Evolutionary conservation across 192 early-diverging fungal genomes (phyloP).

Genomic region (Coemansia sp.): DNA sequence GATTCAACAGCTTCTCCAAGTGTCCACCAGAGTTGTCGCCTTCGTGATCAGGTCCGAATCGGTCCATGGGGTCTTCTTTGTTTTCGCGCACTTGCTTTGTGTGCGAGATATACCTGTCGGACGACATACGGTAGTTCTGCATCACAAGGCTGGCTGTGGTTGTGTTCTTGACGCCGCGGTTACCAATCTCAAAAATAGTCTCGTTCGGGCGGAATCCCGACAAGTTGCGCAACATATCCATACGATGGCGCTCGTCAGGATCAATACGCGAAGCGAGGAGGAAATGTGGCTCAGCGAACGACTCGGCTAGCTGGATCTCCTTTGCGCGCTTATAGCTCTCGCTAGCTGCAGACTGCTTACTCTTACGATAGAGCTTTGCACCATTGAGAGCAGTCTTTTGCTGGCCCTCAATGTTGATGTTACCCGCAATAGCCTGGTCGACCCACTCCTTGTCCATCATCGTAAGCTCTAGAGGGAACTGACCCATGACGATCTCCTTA

Average conservation of each 20-base stretch:
- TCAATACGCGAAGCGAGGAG: slow-evolving; percentile 65
- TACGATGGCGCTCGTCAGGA: slow-evolving; percentile 63
- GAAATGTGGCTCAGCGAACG: slow-evolving; percentile 75
- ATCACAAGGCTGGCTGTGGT: slow-evolving; percentile 71
- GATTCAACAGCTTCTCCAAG: slow-evolving; percentile 28
- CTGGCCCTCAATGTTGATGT: slow-evolving; percentile 68
- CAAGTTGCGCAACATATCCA: slow-evolving; percentile 72
- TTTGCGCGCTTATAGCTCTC: slow-evolving; percentile 91
- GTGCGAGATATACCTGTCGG: slow-evolving; percentile 19
- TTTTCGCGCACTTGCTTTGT: slow-evolving; percentile 41
- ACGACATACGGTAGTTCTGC: slow-evolving; percentile 61
- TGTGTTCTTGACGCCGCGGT: slow-evolving; percentile 76
- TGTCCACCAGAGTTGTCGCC: slow-evolving; percentile 10
- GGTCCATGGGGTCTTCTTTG: slow-evolving; percentile 46
- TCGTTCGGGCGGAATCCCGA: slow-evolving; percentile 84
- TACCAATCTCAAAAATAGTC: slow-evolving; percentile 95
- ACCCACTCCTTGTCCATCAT: slow-evolving; percentile 80
- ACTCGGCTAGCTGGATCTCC: slow-evolving; percentile 65
- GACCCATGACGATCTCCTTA: slow-evolving; percentile 77
- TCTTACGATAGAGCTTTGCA: slow-evolving; percentile 84
- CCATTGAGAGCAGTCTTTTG: slow-evolving; percentile 76
- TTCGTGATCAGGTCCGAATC: slow-evolving; percentile 40
- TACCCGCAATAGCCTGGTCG: slow-evolving; percentile 59
- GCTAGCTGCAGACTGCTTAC: slow-evolving; percentile 76
- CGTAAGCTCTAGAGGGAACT: slow-evolving; percentile 69